Conservation (phyloP, 139 green algal genomes). For the Tetradesmus obliquus region DNA sequence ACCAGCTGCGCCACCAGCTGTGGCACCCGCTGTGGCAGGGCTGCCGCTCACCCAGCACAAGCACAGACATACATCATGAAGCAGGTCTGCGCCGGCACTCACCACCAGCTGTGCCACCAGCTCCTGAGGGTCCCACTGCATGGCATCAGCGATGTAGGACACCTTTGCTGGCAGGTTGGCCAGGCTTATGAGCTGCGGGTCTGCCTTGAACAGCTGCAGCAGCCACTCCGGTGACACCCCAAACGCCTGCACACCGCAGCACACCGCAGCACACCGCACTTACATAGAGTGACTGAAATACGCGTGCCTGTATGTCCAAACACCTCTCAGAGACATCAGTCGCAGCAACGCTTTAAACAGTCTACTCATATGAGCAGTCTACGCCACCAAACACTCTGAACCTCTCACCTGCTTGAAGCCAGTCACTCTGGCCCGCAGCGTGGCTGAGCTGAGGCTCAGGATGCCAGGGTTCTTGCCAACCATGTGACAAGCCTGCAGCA, state of each 20-base stretch:
- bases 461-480: neutral
- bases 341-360: neutral
- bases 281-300: too few relatives aligned
- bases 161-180: neutral
- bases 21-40: too few relatives aligned
- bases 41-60: too few relatives aligned
- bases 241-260: neutral
- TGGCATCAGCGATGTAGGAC: neutral
- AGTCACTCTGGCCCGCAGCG: neutral
- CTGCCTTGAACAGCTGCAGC: neutral
- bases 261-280: neutral
- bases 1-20: too few relatives aligned
- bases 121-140: neutral
- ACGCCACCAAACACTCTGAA: too few relatives aligned
- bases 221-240: neutral
- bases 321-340: neutral
- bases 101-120: neutral
- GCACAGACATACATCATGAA: too few relatives aligned
- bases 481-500: neutral
- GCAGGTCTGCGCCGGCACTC: neutral
- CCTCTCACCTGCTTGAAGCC: too few relatives aligned
- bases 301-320: too few relatives aligned
- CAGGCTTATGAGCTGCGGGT: neutral
- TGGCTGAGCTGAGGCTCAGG: neutral
- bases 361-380: too few relatives aligned